These are phyloP conservation scores for Diatrype stigma DNA, from an alignment of 2,329 filamentous ascomycete species.

Conservation along the genomic window DNA sequence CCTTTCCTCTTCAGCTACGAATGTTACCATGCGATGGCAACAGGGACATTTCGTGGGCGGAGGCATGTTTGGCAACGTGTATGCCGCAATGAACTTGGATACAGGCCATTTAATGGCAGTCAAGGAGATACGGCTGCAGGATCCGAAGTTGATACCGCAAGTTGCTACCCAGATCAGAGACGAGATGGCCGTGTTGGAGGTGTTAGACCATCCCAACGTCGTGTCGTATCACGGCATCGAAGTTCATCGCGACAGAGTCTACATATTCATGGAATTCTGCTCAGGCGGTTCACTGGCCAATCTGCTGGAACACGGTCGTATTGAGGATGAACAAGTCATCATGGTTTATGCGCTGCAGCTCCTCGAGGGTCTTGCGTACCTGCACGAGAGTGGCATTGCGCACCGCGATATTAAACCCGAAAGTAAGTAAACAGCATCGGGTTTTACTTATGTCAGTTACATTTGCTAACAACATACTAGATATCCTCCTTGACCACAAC, in stretches of 20 bases:
- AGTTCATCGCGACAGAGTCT: constrained; percentile 97
- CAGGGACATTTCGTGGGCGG: constrained; percentile 98
- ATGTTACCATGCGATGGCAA: constrained; percentile 95
- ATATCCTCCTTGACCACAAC: constrained; percentile 94
- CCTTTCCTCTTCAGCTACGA: constrained; percentile 88
- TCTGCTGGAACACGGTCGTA: constrained; percentile 88
- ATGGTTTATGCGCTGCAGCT: constrained; percentile 95
- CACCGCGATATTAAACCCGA: constrained; percentile 98
- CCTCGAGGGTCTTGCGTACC: constrained; percentile 86
- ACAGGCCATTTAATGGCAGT: constrained; percentile 96
- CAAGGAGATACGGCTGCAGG: constrained; percentile 95
- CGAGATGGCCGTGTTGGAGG: constrained; percentile 94
- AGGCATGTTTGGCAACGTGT: constrained; percentile 95
- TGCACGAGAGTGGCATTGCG: constrained; percentile 87
- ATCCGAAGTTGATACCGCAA: constrained; percentile 91
- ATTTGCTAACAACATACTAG: constrained; percentile 40
- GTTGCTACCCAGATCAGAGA: constrained; percentile 93
- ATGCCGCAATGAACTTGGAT: constrained; percentile 95
- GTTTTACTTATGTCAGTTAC: constrained; percentile 6
- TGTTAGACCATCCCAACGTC: constrained; percentile 94
- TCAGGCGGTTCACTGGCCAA: constrained; percentile 88
- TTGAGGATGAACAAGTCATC: constrained; percentile 95
- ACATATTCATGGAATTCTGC: constrained; percentile 99
- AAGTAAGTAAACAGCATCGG: constrained; percentile 58
- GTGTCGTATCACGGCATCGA: constrained; percentile 98